Base-by-base conservation (phyloP, 768 basidiomycete genomes). In the Cystobasidium tubakii region DNA sequence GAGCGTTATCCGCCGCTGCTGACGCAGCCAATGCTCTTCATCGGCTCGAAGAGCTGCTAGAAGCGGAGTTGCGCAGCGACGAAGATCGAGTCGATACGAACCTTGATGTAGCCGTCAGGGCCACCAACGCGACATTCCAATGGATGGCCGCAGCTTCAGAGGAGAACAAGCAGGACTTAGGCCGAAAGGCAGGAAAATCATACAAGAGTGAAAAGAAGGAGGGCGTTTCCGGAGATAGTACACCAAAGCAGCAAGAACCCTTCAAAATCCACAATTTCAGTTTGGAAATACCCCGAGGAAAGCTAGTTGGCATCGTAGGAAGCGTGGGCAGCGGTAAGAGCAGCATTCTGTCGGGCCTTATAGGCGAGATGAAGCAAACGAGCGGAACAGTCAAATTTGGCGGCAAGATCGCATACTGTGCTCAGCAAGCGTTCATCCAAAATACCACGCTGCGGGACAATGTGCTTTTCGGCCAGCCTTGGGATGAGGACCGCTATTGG, bases 291-390 rank as follows among this genome's bases (percentile, higher is more conserved):
- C 88, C 90, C 0, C 83, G 86, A 0, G 92, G 92, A 0, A 84
- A 89, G 77, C 84, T 95, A 10, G 86, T 89, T 6, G 93, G 91
- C 0, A 86, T 97, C 50, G 89, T 12, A 87, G 95, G 95, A 19
- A 87, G 90, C 27, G 93, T 97, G 27, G 94, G 93, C 12, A 86
- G 88, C 53, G 94, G 95, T 67, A 98, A 98, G 71, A 81, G 77
- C 6, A 76, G 63, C 17, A 27, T 77, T 15, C 67, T 78, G 54
- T 57, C 36, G 27, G 64, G 76, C 17, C 69, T 73, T n/a, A 13
- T 69, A 31, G 74, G 77, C 25, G 62, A 71, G 69, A 74, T 75
- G 44, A 84, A 88, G 73, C 84, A 84, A 75, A 88, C 86, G 0
- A 80, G 82, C 19, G 91, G 91, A 1, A 84, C 81, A 12, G 85